Evolutionary conservation across 306 rosid species (phyloP).

Genomic region (Rosa chinensis): DNA sequence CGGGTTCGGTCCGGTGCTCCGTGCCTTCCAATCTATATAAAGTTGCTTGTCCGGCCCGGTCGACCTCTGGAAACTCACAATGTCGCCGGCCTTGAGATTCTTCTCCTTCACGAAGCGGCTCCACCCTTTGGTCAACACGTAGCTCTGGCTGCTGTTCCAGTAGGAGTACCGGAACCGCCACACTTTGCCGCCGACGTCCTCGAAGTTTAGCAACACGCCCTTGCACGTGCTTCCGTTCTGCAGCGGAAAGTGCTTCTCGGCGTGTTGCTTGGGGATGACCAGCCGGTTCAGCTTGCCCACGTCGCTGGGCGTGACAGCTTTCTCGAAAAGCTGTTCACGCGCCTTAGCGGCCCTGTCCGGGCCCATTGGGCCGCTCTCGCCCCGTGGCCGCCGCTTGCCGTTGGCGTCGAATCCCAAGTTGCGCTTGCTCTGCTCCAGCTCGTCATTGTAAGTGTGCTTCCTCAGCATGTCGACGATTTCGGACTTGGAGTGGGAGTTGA

Average conservation of each 20-base stretch:
- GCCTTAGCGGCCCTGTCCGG: conserved; percentile 30
- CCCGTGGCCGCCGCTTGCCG: conserved; percentile 10
- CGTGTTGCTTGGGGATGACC: conserved; percentile 94
- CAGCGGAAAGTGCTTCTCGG: conserved; percentile 89
- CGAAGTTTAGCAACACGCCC: conserved; percentile 71
- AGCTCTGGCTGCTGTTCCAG: conserved; percentile 98
- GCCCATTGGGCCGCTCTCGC: background rate
- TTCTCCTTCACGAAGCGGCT: conserved; percentile 97
- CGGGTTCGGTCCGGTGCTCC: conserved; percentile 20
- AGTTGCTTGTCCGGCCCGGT: conserved; percentile 76
- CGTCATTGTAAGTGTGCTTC: conserved; percentile 92
- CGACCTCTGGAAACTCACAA: conserved; percentile 69
- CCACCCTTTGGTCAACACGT: conserved; percentile 94
- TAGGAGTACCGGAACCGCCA: conserved; percentile 97
- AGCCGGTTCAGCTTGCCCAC: conserved; percentile 87
- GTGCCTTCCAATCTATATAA: conserved; percentile 65
- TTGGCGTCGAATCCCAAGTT: conserved; percentile 39
- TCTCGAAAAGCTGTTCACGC: conserved; percentile 83
- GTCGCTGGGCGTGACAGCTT: conserved; percentile 90
- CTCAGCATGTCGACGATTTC: conserved; percentile 97
- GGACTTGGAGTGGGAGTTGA: conserved; percentile 73
- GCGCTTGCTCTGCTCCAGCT: conserved; percentile 77
- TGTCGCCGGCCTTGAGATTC: conserved; percentile 83
- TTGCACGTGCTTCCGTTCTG: conserved; percentile 48
- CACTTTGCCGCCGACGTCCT: conserved; percentile 89